Conservation (phyloP, 768 basidiomycete genomes). For the Leccinellum rugosiceps region DNA sequence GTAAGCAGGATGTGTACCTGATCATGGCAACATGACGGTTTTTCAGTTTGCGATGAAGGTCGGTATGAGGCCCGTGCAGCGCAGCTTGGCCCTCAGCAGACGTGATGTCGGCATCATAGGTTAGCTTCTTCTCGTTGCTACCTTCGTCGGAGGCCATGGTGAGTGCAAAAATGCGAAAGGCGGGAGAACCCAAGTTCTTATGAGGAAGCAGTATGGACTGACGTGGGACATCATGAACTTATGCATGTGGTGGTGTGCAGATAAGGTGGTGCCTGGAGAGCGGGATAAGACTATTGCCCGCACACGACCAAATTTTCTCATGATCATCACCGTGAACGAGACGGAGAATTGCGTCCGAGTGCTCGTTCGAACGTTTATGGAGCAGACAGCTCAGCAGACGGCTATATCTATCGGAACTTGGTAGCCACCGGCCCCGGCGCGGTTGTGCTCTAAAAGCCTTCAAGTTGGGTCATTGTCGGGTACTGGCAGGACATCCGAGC, state of each 20-base stretch:
- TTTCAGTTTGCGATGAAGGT: conserved; percentile 30
- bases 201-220: not conserved
- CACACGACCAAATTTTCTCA: not conserved
- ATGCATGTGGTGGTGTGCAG: not conserved
- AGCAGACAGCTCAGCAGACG: not conserved
- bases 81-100: conserved; percentile 10
- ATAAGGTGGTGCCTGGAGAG: not conserved
- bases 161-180: not conserved
- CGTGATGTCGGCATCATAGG: conserved; percentile 3
- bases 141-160: conserved; percentile 10
- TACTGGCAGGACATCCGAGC: not conserved
- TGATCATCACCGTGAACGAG: not conserved
- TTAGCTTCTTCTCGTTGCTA: not conserved
- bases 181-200: not conserved
- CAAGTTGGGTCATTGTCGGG: not conserved
- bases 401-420: too few species aligned
- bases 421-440: too few species aligned
- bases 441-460: too few species aligned
- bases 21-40: conserved; percentile 37
- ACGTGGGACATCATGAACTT: not conserved
- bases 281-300: not conserved
- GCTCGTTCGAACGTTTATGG: not conserved
- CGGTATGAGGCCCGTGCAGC: not conserved
- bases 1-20: conserved; percentile 13
- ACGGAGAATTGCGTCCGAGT: not conserved